These are phyloP conservation scores for Aspergillus sp. DNA, from an alignment of 2,329 filamentous ascomycete genomes.

Conservation along the genomic window DNA sequence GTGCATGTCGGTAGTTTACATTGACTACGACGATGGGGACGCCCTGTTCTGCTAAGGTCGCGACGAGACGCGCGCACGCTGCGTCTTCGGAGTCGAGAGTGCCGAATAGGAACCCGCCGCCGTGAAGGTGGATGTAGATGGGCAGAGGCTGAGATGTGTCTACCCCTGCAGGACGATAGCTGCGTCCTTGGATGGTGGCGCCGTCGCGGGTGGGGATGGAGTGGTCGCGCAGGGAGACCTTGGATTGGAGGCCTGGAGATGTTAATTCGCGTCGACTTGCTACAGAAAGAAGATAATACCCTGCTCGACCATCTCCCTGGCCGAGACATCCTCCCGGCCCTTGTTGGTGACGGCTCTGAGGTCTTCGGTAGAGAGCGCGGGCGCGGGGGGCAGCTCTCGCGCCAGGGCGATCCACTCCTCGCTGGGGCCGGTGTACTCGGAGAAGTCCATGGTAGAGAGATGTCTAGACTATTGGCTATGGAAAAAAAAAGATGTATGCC, in stretches of 20 bases:
- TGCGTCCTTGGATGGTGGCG: conserved; percentile 45
- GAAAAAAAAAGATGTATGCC: too few species aligned
- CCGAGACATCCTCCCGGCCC: conserved; percentile 33
- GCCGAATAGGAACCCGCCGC: conserved; percentile 60
- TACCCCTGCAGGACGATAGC: conserved; percentile 44
- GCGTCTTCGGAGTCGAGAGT: conserved; percentile 55
- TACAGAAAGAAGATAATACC: not conserved
- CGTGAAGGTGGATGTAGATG: conserved; percentile 55
- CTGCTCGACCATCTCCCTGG: conserved; percentile 28
- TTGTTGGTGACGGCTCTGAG: conserved; percentile 30
- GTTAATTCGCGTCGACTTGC: not conserved
- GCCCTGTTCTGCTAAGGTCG: conserved; percentile 22
- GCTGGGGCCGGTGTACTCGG: conserved; percentile 43
- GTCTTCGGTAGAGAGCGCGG: conserved; percentile 23
- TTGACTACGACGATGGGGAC: conserved; percentile 50
- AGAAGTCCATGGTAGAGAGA: conserved; percentile 40
- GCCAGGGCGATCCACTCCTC: conserved; percentile 48
- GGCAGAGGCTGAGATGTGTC: conserved; percentile 41
- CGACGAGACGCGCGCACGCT: conserved; percentile 50
- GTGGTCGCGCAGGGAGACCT: conserved; percentile 39
- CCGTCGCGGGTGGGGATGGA: conserved; percentile 48
- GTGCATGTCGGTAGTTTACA: conserved; percentile 61
- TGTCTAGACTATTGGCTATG: too few species aligned
- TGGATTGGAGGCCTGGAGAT: conserved; percentile 17
- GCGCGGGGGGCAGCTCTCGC: conserved; percentile 28